Percentiles rank a stretch among this genome's conserved stretches.
Conservation (phyloP, 2,329 filamentous ascomycete genomes). For the Exophiala calicioides region DNA sequence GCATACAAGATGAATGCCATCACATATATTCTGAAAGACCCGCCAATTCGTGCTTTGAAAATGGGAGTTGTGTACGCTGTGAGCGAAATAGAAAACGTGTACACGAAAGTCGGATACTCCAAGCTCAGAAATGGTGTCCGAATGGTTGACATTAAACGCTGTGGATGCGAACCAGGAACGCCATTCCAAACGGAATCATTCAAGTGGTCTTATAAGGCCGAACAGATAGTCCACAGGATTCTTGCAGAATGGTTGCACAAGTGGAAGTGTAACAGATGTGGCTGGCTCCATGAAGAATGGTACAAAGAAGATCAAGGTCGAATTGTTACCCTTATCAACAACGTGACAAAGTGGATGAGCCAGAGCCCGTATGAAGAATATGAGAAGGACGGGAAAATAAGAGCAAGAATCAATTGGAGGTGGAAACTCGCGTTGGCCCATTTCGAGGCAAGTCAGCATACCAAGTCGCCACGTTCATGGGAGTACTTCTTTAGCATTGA, state of each 20-base stretch:
- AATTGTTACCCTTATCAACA: too few relatives aligned
- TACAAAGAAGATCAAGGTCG: too few relatives aligned
- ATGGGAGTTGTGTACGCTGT: not conserved
- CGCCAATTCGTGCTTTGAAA: not conserved
- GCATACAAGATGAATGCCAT: too few relatives aligned
- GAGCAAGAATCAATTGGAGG: too few relatives aligned
- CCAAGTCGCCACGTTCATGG: too few relatives aligned
- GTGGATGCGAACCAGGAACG: not conserved
- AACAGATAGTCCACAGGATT: not conserved
- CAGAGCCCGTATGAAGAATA: too few relatives aligned
- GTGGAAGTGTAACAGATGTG: not conserved
- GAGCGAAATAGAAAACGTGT: not conserved
- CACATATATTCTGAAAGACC: not conserved
- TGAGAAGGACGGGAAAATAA: too few relatives aligned
- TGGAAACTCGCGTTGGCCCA: too few relatives aligned
- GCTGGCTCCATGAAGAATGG: not conserved
- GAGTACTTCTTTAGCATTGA: too few relatives aligned
- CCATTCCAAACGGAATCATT: not conserved
- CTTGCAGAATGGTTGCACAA: not conserved
- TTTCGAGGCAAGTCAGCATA: too few relatives aligned
- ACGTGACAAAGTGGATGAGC: too few relatives aligned
- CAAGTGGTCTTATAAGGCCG: not conserved
- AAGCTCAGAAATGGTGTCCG: not conserved
- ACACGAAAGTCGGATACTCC: not conserved
- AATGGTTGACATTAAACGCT: too few relatives aligned